Conservation (phyloP, 371 early-diverging fungal genomes). For the Chytridium lagenaria region DNA sequence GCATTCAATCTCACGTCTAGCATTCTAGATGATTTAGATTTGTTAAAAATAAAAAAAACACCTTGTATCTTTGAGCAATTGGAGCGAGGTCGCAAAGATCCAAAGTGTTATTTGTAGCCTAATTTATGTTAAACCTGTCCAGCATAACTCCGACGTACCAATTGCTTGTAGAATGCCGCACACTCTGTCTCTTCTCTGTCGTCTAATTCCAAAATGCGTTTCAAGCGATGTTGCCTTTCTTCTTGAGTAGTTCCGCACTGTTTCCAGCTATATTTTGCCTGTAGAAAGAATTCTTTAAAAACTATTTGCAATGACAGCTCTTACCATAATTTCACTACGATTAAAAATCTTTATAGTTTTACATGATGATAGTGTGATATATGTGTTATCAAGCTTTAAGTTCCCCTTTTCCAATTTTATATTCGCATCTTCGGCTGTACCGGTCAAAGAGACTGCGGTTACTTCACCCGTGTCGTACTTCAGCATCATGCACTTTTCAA, state of each 20-base stretch:
- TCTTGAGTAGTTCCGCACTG: constrained; percentile 48
- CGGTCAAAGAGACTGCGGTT: constrained; percentile 37
- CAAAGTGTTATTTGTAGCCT: constrained; percentile 28
- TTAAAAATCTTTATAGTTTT: constrained; percentile 52
- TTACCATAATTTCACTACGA: constrained; percentile 54
- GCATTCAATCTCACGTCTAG: constrained; percentile 41
- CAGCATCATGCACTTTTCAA: constrained; percentile 36
- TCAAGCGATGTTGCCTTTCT: constrained; percentile 42
- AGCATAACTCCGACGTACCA: constrained; percentile 16
- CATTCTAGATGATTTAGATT: constrained; percentile 39
- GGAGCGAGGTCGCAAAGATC: constrained; percentile 48
- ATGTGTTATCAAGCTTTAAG: constrained; percentile 54
- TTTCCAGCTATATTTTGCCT: constrained; percentile 59
- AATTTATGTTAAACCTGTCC: neutral
- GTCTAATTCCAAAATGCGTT: constrained; percentile 30
- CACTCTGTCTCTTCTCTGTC: constrained; percentile 40
- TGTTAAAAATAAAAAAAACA: constrained; percentile 1
- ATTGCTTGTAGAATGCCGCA: constrained; percentile 27
- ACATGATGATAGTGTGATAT: constrained; percentile 48
- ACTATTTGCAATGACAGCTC: neutral
- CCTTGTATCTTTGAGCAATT: constrained; percentile 48
- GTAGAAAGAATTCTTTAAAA: neutral
- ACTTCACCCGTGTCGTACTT: constrained; percentile 56
- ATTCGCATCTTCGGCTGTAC: constrained; percentile 53
- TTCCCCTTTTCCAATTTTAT: constrained; percentile 53